A percentile compares a stretch with the other conserved stretches of the same genome.
Evolutionary conservation across 306 rosid genomes (phyloP).

Genomic region (Acmispon strigosus): DNA sequence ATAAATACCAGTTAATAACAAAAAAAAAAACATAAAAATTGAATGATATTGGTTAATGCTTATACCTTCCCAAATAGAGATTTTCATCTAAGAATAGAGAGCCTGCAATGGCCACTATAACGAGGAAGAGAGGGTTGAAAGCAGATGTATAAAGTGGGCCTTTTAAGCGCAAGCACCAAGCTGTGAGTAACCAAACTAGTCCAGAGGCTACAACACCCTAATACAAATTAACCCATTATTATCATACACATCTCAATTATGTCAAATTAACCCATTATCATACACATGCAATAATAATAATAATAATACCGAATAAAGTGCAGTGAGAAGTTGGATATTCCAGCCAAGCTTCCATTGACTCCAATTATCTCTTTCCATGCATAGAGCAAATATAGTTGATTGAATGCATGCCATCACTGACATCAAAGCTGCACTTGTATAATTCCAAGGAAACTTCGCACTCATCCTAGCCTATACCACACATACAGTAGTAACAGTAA

Average conservation of each 20-base stretch:
- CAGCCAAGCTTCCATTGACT: constrained; percentile 21
- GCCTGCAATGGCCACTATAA: constrained; percentile 20
- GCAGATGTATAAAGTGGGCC: constrained; percentile 20
- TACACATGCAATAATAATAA: no score
- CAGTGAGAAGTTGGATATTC: constrained; percentile 17
- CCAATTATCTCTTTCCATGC: constrained; percentile 19
- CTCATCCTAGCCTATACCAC: constrained; percentile 13
- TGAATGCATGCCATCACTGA: constrained; percentile 28
- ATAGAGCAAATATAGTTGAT: constrained; percentile 13
- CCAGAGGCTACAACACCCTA: constrained; percentile 22
- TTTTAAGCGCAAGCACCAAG: constrained; percentile 9
- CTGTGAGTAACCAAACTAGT: constrained; percentile 4
- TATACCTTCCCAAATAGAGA: constrained; percentile 17
- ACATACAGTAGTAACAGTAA: no score
- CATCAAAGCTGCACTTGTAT: constrained; percentile 31
- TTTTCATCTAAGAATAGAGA: constrained; percentile 11
- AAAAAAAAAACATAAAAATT: no score
- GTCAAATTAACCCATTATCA: no score
- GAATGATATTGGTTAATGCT: not conserved
- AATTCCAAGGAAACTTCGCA: constrained; percentile 23
- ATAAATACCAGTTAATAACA: not conserved
- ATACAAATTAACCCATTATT: no score
- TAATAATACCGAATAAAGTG: not conserved
- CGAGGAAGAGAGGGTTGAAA: constrained; percentile 26
- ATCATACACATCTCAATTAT: no score